A percentile compares a stretch with the other conserved stretches of the same genome.
Conservation (phyloP, 2,329 filamentous ascomycete species). For the Diaporthe citrichinensis region DNA sequence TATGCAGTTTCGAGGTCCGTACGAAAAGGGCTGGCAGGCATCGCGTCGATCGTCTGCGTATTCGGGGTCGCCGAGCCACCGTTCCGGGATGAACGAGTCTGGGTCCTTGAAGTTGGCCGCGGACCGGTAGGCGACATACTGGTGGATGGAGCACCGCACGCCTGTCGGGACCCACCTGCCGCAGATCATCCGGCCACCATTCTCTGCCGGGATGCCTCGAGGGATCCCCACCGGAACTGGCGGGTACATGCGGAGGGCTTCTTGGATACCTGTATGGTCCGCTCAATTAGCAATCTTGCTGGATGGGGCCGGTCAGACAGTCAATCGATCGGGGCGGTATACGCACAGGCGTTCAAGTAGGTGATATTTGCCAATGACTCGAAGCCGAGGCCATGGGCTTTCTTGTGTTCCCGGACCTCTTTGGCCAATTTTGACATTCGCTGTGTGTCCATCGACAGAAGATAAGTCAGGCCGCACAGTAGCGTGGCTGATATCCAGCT, state of each 20-base stretch:
- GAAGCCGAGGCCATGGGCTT: background rate
- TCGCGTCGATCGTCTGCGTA: constrained; percentile 46
- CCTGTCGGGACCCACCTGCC: constrained; percentile 50
- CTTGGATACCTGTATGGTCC: constrained; percentile 44
- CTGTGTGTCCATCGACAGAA: constrained; percentile 20
- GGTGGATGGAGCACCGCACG: constrained; percentile 58
- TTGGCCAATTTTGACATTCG: background rate
- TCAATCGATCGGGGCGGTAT: background rate
- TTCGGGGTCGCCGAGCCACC: constrained; percentile 53
- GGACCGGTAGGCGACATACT: constrained; percentile 60
- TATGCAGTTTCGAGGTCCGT: constrained; percentile 51
- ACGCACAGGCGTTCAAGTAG: constrained; percentile 37
- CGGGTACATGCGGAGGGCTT: constrained; percentile 53
- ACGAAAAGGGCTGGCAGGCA: constrained; percentile 49
- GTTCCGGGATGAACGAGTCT: constrained; percentile 61
- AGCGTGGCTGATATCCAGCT: background rate
- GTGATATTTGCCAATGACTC: constrained; percentile 33
- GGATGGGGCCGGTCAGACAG: background rate
- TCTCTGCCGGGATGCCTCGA: constrained; percentile 43
- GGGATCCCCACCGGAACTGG: constrained; percentile 48
- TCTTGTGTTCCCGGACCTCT: constrained; percentile 28
- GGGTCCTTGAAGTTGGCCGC: constrained; percentile 60
- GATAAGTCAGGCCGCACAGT: constrained; percentile 22
- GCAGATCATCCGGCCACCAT: constrained; percentile 51
- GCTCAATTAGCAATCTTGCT: background rate